Base-by-base conservation (phyloP, 495 filamentous ascomycete genomes). In the Apiosordaria backusii region DNA sequence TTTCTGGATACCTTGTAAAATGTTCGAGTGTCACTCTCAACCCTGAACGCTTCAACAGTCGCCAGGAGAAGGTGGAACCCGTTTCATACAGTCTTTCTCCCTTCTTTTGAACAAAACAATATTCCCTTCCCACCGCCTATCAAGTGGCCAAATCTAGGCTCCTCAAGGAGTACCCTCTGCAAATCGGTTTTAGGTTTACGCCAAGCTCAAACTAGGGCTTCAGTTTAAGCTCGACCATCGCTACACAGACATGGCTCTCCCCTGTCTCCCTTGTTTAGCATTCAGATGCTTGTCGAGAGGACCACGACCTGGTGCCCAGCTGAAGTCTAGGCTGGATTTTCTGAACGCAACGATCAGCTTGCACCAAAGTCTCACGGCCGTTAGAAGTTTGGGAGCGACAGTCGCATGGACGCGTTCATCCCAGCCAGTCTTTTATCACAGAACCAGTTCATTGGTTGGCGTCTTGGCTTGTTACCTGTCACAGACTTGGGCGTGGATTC, bases 81-180 rank as follows among this genome's bases (percentile, higher is more conserved):
- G 66, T 68, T 68, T 68, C 66, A 68, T 23, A 62, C 57, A 58
- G 58, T 55, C 62, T 57, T 64, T 65, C 61, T 61, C 66, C 50
- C 16, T n/a, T 29, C n/a, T 50, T 57, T 52, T 7, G 21, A 35
- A 18, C 29, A 21, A n/a, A 22, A 25, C 57, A 18, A 18, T 24
- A 13, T 23, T n/a, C 57, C 57, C 18, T 25, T 59, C 54, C 45
- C 40, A 10, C 61, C 50, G 59, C 26, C 18, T 54, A 22, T 9
- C n/a, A 21, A 55, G 53, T 24, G 5, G 5, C n/a, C 53, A 55
- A 1, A 21, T 55, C 53, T 55, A 55, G 22, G 22, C 53, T 13
- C n/a, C 5, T 24, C 19, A 6, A 21, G 6, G 53, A 55, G 9
- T 45, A 7, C 13, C 3, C 35, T 45, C 35, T 45, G 35, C 35